Evolutionary conservation across 1,284 basidiomycete genomes (phyloP).

Genomic region (Melanopsichium pennsylvanicum): DNA sequence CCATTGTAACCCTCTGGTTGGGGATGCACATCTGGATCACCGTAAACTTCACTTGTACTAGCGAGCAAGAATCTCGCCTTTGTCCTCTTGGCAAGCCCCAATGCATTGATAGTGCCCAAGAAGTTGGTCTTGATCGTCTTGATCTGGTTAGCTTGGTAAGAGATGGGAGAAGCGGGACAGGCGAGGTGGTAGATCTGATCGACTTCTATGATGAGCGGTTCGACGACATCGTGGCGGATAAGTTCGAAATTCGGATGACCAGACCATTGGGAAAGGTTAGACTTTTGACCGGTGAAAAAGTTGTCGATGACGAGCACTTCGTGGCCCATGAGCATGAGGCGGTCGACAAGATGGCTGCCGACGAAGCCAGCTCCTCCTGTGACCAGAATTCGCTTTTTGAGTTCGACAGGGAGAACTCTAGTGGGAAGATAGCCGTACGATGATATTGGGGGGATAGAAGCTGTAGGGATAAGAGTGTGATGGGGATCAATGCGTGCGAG

Average conservation of each 20-base stretch:
- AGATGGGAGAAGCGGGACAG: slow-evolving; percentile 55
- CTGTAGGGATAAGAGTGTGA: background rate
- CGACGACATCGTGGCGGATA: slow-evolving; percentile 86
- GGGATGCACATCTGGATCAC: slow-evolving; percentile 94
- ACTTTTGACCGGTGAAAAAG: slow-evolving; percentile 97
- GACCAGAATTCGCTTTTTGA: slow-evolving; percentile 87
- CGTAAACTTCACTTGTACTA: slow-evolving; percentile 96
- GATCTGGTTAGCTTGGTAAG: slow-evolving; percentile 58
- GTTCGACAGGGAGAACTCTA: slow-evolving; percentile 78
- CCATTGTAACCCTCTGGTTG: slow-evolving; percentile 76
- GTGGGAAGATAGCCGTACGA: slow-evolving; percentile 78
- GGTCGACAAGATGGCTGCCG: slow-evolving; percentile 89
- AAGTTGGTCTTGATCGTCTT: slow-evolving; percentile 89
- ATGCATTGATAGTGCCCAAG: slow-evolving; percentile 86
- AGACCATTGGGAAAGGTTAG: slow-evolving; percentile 76
- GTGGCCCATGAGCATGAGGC: slow-evolving; percentile 95
- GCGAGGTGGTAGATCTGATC: slow-evolving; percentile 61
- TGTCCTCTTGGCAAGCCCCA: slow-evolving; percentile 94
- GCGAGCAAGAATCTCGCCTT: slow-evolving; percentile 96
- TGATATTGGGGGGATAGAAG: background rate
- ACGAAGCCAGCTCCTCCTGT: slow-evolving; percentile 96
- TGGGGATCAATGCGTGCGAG: slow-evolving; percentile 3
- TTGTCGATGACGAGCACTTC: slow-evolving; percentile 97
- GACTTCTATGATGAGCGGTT: slow-evolving; percentile 53
- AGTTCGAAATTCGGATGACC: slow-evolving; percentile 99